Base-by-base conservation (phyloP, 345 rosid genomes). In the Litchi chinensis region DNA sequence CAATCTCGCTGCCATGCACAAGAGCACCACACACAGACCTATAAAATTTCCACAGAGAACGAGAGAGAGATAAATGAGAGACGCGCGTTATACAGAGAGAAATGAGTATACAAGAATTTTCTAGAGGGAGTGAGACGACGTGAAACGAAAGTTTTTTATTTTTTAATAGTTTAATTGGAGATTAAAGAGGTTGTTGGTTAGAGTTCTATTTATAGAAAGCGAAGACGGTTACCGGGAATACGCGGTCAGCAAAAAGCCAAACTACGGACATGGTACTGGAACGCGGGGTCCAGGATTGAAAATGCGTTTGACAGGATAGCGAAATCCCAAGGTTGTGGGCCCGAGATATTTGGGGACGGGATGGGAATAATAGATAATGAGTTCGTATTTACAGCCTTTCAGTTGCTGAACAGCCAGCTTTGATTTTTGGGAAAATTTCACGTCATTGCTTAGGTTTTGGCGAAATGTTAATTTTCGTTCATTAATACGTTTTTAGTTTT, bases 1-100 rank as follows among this genome's bases (percentile, higher is more conserved):
- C 5, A 88, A 72, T 54, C 89, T 83, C 41, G 80, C 90, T 86
- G 91, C 95, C 92, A 91, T 89, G 71, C 94, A 89, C 87, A 64
- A 77, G 1, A 18, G 10, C 3, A 48, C 13, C 8, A 62, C 24
- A 62, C 10, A 40, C 10, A 59, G 66, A 21, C 8, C 54, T 11
- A 50, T 18, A 52, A 52, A 52, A 7, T n/a, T 21, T 9, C 19
- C 12, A 11, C 65, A 21, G 19, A 43, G 44, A 26, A 0, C 19
- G 19, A 18, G 19, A 32, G 50, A 21, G 10, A 48, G 5, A 46
- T 2, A 15, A 1, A 13, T 24, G 12, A 72, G 26, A n/a, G 18
- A 54, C 22, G 52, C 32, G 46, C 2, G 9, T 26, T 71, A 32
- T 3, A 32, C 52, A n/a, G 46, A 13, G 11, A n/a, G 64, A 57